A percentile compares a stretch with the other conserved stretches of the same genome.
Evolutionary conservation across 441 rosid genomes (phyloP).

Genomic region (Syzygium malaccense): DNA sequence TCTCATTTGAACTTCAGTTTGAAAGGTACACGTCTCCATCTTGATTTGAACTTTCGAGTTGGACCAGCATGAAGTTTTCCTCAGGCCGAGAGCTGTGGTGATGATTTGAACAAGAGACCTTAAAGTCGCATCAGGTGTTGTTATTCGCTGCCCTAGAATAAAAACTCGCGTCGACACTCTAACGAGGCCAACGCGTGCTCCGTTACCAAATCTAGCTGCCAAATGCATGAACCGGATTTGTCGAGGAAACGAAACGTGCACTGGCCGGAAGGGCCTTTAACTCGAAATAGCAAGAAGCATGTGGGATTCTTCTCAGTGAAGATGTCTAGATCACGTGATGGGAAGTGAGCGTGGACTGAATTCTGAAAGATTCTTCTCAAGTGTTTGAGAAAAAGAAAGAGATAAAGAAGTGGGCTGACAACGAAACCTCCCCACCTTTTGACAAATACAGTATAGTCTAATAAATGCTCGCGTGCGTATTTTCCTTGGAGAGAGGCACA

Average conservation of each 20-base stretch:
- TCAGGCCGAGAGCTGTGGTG: neutral
- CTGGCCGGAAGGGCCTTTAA: rapidly evolving
- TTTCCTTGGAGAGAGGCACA: neutral
- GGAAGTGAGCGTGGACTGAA: neutral
- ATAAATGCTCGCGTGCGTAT: neutral
- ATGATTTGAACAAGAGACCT: neutral
- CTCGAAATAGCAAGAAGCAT: neutral
- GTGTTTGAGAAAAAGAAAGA: neutral
- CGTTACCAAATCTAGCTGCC: neutral
- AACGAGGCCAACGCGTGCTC: neutral
- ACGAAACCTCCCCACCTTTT: neutral
- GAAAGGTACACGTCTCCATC: neutral
- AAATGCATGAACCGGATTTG: neutral
- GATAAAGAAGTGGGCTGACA: neutral
- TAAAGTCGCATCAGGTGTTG: neutral
- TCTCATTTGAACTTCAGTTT: neutral
- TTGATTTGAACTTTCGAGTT: neutral
- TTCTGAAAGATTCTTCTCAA: neutral
- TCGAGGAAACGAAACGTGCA: neutral
- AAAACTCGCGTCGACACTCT: neutral
- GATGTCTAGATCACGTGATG: neutral
- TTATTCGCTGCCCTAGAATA: neutral
- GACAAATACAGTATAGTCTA: neutral
- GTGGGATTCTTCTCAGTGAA: neutral
- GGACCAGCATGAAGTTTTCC: neutral